Base-by-base conservation (phyloP, 2,329 filamentous ascomycete species). In the Cladophialophora yegresii region DNA sequence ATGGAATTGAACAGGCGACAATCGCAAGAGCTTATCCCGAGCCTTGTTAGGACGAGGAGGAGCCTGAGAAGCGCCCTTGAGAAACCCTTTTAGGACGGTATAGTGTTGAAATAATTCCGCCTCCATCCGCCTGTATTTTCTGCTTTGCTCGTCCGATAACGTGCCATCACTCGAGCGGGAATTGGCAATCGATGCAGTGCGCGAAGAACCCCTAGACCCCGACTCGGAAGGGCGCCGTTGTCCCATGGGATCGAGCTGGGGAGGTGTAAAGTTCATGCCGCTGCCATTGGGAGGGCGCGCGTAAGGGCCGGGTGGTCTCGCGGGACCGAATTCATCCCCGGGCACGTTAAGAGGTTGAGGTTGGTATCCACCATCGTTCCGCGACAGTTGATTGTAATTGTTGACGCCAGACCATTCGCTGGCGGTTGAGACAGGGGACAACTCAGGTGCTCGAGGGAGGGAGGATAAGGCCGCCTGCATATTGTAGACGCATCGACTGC, bases 1-100 rank as follows among this genome's bases (percentile, higher is more conserved):
- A 77, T 96, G 92, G 77, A 99, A 98, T 77, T 99, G 95, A 30
- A 96, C 91, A 1, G 89, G 83, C 0, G 93, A 96, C 58, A 99
- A 84, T 64, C 93, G 87, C 65, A 97, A 83, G 63, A 98, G 84
- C 82, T 99, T 99, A 78, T 98, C 95, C 73, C 93, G 89, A 62
- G 95, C 95, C 78, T 93, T 89, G 78, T 96, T 96, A 30, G 91
- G 88, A 54, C 71, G 68, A 20, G 71, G 69, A 30, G 69, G 69
- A 26, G 61, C 64, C 54, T 69, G 65, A 40, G 61, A 54, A 28
- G 59, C 66, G 22, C 70, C 71, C 9, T 85, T 85, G 45, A 97
- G 83, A 74, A 90, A 96, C 71, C 84, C 83, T 77, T 89, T 91
- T 67, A 98, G 83, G 8, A 92, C 85, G 55, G 86, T 76, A 76